Percentiles rank a stretch among this genome's conserved stretches.
Evolutionary conservation across 1,139 yeast species (phyloP).

Genomic region (Petasospora rhodanensis): DNA sequence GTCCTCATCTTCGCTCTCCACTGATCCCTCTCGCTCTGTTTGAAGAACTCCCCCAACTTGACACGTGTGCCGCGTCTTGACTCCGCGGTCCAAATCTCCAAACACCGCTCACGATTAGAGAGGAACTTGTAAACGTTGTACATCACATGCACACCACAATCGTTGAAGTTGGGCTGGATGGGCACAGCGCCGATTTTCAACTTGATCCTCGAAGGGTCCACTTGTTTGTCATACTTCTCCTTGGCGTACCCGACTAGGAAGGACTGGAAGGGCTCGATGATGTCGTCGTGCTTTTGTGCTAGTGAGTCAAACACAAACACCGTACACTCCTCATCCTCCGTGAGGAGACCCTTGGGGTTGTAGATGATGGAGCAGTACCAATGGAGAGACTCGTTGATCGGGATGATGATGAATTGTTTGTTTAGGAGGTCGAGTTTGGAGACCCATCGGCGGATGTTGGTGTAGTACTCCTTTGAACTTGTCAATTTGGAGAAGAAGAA

Average conservation of each 20-base stretch:
- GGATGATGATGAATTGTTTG: constrained; percentile 64
- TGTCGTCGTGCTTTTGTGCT: constrained; percentile 49
- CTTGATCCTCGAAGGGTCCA: constrained; percentile 40
- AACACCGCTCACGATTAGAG: constrained; percentile 44
- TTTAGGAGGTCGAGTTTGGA: constrained; percentile 60
- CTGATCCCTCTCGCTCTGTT: constrained; percentile 28
- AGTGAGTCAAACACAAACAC: constrained; percentile 80
- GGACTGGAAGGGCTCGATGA: constrained; percentile 50
- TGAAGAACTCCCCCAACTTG: constrained; percentile 2
- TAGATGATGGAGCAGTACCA: constrained; percentile 83
- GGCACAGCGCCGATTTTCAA: constrained; percentile 57
- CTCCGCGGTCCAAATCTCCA: constrained; percentile 43
- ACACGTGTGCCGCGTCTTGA: constrained; percentile 5
- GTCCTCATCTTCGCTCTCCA: constrained; percentile 36
- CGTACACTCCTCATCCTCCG: constrained; percentile 25
- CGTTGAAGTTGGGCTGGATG: constrained; percentile 82
- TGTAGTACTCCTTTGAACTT: constrained; percentile 40
- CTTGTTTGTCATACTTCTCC: constrained; percentile 50
- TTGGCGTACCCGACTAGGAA: constrained; percentile 69
- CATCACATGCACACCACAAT: constrained; percentile 92
- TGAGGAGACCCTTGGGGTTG: constrained; percentile 31
- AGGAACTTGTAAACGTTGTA: constrained; percentile 70
- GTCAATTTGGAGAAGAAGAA: constrained; percentile 74
- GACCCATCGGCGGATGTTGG: constrained; percentile 77
- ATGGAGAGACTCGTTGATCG: constrained; percentile 77